phyloP scores from a whole-genome alignment of 129 eudicot genomes.

The Flaveria sonorensis region DNA sequence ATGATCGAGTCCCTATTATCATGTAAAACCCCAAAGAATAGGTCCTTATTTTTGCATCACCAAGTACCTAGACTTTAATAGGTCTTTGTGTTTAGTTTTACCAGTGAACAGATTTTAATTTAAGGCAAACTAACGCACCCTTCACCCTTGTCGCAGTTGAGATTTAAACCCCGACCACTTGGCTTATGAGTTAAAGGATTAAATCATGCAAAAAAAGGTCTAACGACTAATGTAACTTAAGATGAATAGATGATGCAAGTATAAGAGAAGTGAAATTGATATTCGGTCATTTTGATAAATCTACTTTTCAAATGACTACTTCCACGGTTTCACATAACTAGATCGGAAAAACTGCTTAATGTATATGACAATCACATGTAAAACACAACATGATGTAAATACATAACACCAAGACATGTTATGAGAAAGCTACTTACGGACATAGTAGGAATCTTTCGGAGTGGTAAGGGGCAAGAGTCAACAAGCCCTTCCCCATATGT shows the following conservation, averaged over 20 bases:
- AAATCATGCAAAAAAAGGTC: not conserved
- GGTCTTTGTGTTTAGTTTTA: not conserved
- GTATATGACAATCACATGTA: not conserved
- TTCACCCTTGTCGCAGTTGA: not conserved
- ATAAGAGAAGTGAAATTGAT: not conserved
- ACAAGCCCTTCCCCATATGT: slow-evolving; percentile 91
- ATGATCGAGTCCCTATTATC: not conserved
- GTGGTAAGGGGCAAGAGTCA: slow-evolving; percentile 91
- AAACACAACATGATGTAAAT: not conserved
- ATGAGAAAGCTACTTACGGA: slow-evolving; percentile 62
- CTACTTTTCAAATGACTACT: not conserved
- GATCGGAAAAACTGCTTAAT: not conserved
- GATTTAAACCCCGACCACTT: not conserved
- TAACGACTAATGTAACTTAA: too few species aligned
- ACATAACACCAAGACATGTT: not conserved
- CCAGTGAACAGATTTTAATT: too few species aligned
- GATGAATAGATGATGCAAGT: not conserved
- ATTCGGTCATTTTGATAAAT: not conserved
- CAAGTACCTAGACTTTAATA: not conserved
- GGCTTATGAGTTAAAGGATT: not conserved
- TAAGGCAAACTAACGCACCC: not conserved
- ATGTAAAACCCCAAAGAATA: too few species aligned
- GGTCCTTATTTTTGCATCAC: too few species aligned
- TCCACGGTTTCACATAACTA: not conserved
- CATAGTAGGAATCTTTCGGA: slow-evolving; percentile 85